A percentile compares a stretch with the other conserved stretches of the same genome.
phyloP scores from a whole-genome alignment of 192 early-diverging fungal genomes.

The Linnemannia schmuckeri region DNA sequence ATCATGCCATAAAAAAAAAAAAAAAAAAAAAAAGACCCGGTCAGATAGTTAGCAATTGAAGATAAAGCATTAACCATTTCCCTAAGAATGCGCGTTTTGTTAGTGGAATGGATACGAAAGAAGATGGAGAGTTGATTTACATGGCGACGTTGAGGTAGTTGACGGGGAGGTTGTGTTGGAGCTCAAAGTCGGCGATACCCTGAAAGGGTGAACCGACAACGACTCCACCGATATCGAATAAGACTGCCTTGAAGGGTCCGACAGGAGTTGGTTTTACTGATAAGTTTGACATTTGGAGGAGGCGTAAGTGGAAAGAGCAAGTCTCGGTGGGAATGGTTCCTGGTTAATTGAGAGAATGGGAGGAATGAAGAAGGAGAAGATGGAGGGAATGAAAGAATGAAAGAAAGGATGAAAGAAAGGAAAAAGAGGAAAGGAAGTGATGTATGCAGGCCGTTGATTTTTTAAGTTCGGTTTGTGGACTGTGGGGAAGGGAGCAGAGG shows the following conservation, averaged over 20 bases:
- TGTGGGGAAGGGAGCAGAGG: too few relatives aligned
- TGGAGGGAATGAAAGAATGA: not conserved
- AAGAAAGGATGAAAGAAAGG: not conserved
- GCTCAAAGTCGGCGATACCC: conserved; percentile 80
- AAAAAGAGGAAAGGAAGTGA: too few relatives aligned
- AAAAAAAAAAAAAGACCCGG: not conserved
- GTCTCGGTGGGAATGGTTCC: not conserved
- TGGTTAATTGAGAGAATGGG: not conserved
- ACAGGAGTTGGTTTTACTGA: not conserved
- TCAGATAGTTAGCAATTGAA: not conserved
- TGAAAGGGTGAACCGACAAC: conserved; percentile 84
- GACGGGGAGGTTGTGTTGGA: conserved; percentile 70
- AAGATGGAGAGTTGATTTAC: conserved; percentile 34
- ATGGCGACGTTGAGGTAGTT: conserved; percentile 91
- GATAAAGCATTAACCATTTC: not conserved
- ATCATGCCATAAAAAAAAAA: not conserved
- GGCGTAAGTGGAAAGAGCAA: too few relatives aligned
- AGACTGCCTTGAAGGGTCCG: conserved; percentile 72
- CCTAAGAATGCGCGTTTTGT: not conserved
- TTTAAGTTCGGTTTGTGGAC: too few relatives aligned
- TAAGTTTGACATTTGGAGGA: not conserved
- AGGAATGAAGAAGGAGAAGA: not conserved
- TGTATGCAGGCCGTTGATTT: too few relatives aligned
- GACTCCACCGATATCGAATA: conserved; percentile 92
- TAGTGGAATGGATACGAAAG: not conserved